Evolutionary conservation across 495 filamentous ascomycete genomes (phyloP), one percentile per base, ranked within the genome.

Genomic region (Penicillium malachiteum): DNA sequence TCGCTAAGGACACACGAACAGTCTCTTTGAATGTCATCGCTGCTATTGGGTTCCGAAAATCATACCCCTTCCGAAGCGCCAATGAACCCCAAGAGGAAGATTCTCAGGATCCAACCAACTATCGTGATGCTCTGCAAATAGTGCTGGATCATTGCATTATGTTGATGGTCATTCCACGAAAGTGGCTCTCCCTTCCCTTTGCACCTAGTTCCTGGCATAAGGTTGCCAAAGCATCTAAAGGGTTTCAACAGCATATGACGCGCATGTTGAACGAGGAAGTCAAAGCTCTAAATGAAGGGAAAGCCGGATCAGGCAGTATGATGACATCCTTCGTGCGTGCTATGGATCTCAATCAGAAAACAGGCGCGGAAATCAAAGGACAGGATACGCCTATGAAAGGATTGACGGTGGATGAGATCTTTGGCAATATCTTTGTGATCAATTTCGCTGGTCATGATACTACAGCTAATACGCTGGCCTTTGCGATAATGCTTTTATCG

Each of bases 361-460:
- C 34, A 3, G 12, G 12, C 7, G 34, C 34, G 12, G 9, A 37
- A 13, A 13, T 1, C 2, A 37, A 37, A 37, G 34, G 9, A 13
- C 8, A 10, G 9, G 12, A 13, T 5, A 10, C 34, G 34, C 12
- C 34, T 72, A 44, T 7, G 71, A 76, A 31, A 7, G 34, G 34
- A 37, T 12, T 46, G 11, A 31, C 43, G 5, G 43, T 26, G 6
- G 69, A 75, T 0, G 79, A 80, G 51, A 64, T 66, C 32, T 58
- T 51, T 35, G 59, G 63, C 3, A 66, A 58, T 39, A 50, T 78
- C 14, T 82, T 80, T 44, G 87, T 83, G 55, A 85, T 89, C 58
- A 75, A 71, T 31, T 71, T 78, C 26, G 78, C 78, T 5, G 78
- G 78, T 2, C 69, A 78, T 38, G 78, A 79, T 39, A 79, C 78